phyloP scores from a whole-genome alignment of 108 stramenopile species.

The Pseudonitzschia multiseries region DNA sequence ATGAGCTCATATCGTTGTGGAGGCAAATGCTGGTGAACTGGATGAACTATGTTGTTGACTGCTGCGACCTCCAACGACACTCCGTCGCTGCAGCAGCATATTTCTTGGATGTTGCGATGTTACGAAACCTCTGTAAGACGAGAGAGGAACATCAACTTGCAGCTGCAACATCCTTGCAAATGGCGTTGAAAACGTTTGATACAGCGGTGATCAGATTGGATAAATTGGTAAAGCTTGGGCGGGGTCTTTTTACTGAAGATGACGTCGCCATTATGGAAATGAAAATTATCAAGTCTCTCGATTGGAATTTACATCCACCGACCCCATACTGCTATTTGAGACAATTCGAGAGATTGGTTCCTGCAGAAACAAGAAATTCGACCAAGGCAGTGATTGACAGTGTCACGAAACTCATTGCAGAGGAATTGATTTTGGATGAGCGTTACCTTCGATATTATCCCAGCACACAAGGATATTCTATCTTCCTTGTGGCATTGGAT shows the following conservation, averaged over 20 bases:
- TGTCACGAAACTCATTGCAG: slow-evolving; percentile 39
- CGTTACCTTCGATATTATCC: slow-evolving; percentile 34
- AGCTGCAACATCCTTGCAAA: slow-evolving; percentile 57
- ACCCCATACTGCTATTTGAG: slow-evolving; percentile 54
- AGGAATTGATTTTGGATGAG: slow-evolving; percentile 37
- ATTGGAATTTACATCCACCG: slow-evolving; percentile 70
- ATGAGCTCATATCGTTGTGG: slow-evolving; percentile 42
- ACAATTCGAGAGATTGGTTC: slow-evolving; percentile 41
- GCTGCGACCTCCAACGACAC: slow-evolving; percentile 46
- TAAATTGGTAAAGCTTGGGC: slow-evolving; percentile 39
- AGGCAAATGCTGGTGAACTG: slow-evolving; percentile 51
- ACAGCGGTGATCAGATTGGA: slow-evolving; percentile 48
- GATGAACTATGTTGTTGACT: slow-evolving; percentile 64
- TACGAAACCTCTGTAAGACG: slow-evolving; percentile 31
- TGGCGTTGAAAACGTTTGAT: slow-evolving; percentile 59
- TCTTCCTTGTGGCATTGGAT: slow-evolving; percentile 49
- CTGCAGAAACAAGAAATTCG: slow-evolving; percentile 20
- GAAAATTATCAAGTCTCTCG: slow-evolving; percentile 44
- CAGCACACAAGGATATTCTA: slow-evolving; percentile 42
- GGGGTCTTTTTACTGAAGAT: slow-evolving; percentile 48
- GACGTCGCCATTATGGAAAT: slow-evolving; percentile 59
- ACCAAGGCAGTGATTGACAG: slow-evolving; percentile 3
- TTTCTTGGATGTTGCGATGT: slow-evolving; percentile 47
- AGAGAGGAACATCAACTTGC: slow-evolving; percentile 50
- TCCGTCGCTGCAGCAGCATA: slow-evolving; percentile 43